Conservation (phyloP, 805 yeast species). For the Alloascoidea hylecoeti region DNA sequence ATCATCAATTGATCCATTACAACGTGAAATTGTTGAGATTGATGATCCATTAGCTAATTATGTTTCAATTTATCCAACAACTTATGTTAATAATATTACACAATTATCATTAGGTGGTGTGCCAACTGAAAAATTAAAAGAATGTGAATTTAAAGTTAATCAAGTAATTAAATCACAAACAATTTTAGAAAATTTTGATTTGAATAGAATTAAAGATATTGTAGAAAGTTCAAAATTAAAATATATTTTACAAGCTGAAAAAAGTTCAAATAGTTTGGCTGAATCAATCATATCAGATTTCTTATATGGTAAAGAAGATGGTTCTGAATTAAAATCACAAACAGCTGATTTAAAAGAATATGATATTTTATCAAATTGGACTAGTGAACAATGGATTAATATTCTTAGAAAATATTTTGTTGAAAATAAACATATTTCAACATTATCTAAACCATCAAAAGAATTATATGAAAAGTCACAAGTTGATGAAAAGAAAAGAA, state of each 20-base stretch:
- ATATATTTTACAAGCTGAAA: constrained; percentile 36
- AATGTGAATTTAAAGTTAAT: constrained; percentile 37
- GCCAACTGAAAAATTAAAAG: constrained; percentile 47
- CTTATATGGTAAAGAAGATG: constrained; percentile 58
- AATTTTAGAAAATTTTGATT: constrained; percentile 36
- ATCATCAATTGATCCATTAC: constrained; percentile 63
- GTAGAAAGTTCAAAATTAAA: constrained; percentile 51
- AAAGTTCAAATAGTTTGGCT: constrained; percentile 44
- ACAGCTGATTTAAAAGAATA: constrained; percentile 43
- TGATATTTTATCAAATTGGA: constrained; percentile 46
- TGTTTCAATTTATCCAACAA: constrained; percentile 58
- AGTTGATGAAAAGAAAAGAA: constrained; percentile 30
- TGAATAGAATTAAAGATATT: constrained; percentile 51
- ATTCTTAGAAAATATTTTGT: constrained; percentile 39
- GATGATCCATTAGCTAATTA: constrained; percentile 72
- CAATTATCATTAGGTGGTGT: constrained; percentile 51
- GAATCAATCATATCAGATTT: constrained; percentile 65
- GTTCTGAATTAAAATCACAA: constrained; percentile 42
- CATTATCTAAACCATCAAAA: constrained; percentile 62
- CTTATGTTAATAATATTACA: constrained; percentile 48
- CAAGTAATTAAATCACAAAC: constrained; percentile 39
- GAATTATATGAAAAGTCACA: constrained; percentile 39
- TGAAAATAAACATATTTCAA: constrained; percentile 45
- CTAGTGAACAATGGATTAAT: constrained; percentile 49
- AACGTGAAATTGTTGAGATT: constrained; percentile 60